phyloP scores from a whole-genome alignment of 345 rosid genomes.

The Eucalyptus coolabah region DNA sequence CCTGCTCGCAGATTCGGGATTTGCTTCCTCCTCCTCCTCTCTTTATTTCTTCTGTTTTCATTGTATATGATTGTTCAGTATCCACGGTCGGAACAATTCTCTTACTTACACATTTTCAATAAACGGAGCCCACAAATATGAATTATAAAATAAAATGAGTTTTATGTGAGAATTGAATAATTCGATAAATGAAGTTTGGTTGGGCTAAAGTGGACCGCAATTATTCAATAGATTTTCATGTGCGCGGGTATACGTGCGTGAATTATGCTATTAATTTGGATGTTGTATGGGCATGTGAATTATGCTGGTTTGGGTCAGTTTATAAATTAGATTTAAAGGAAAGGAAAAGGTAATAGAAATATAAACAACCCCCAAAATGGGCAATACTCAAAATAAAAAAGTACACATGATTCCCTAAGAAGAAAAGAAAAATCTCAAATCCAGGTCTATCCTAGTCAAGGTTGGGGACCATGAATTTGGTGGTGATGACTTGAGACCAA shows the following conservation, averaged over 20 bases:
- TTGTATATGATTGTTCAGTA: not conserved
- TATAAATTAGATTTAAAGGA: not conserved
- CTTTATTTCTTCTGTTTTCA: not conserved
- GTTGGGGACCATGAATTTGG: not conserved
- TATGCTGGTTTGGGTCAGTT: not conserved
- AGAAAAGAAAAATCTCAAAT: not conserved
- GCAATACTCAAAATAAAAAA: not conserved
- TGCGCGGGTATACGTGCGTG: not conserved
- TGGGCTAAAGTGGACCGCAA: not conserved
- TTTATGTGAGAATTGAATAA: rapidly evolving
- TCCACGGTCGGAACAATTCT: not conserved
- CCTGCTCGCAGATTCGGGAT: not conserved
- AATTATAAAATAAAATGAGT: not conserved
- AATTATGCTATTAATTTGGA: not conserved
- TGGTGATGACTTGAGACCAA: not conserved
- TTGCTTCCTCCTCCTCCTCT: not conserved
- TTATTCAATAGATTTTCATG: not conserved
- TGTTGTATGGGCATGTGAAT: not conserved
- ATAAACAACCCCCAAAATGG: not conserved
- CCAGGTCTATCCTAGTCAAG: not conserved
- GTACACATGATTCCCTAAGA: not conserved
- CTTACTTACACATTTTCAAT: not conserved
- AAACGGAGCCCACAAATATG: not conserved
- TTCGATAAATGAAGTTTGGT: not conserved
- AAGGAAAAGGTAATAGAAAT: not conserved